Base-by-base conservation (phyloP, 1,139 yeast species). In the Saccharomyces hybrid region DNA sequence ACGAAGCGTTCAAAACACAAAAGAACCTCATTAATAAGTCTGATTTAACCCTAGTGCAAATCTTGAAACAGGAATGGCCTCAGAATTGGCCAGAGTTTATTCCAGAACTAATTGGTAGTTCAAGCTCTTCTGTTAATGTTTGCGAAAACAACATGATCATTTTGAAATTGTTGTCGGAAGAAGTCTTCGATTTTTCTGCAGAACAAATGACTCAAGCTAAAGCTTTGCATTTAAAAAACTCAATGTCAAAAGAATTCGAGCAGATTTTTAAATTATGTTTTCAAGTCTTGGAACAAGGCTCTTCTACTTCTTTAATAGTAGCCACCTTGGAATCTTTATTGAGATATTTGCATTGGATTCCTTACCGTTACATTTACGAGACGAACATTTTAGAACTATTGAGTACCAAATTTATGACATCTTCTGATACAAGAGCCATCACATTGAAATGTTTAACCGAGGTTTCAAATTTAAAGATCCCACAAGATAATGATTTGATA, bases 11-110 rank as follows among this genome's bases (percentile, higher is more conserved):
- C 70, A 81, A 79, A 55, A 74, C 79, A 50, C 91, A 91, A 69
- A 84, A 84, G 67, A 85, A 97, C 23, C 78, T 93, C 67, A 88
- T 93, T 65, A 89, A 88, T 74, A 95, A 95, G 71, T 91, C 93
- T 64, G 97, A 93, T 73, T 78, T 93, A 69, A 93, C 98, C 5
- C 77, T 93, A 67, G 99, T 93, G 44, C 95, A 93, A 67, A 85
- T 93, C 52, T 80, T 93, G 67, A 93, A 93, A 69, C 98, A 95
- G 73, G 99, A 93, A 70, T 93, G 99, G 99, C 99, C 99, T 46
- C 90, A 85, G 63, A 88, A 90, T 69, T 93, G 99, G 99, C 98
- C 98, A 25, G 88, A 87, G 63, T 93, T 95, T 66, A 86, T 93
- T 53, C 96, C 97, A 13, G 99, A 95, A 70, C 81, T 93, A 59